Evolutionary conservation across 2,329 filamentous ascomycete genomes (phyloP), one percentile per base, ranked within the genome.

Genomic region (Aspergillus caelatus): DNA sequence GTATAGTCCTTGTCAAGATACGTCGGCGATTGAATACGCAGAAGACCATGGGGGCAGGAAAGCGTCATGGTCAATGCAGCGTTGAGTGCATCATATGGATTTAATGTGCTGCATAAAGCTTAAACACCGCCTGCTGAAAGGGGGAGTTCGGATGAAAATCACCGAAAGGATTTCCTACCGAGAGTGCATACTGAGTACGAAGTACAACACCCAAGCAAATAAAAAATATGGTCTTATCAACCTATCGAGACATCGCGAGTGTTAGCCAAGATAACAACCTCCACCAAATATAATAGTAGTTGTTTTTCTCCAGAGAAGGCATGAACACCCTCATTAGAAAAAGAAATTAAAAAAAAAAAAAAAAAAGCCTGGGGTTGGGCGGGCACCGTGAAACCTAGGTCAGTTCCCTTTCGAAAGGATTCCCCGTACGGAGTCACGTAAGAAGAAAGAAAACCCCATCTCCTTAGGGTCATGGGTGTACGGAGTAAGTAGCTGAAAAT

Each of bases 301-400:
- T 30, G 26, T 43, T 16, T 16, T 53, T 60, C 50, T 60, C 48
- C 48, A 46, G 36, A 7, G 52, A 39, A 55, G 34, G 26, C n/a
- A 60, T 36, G 58, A 60, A 60, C 48, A 60, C 48, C 48, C 36
- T 54, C 23, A 28, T 54, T 48, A 16, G 23, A 26, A 58, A 58
- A 36, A 10, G 21, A 50, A 36, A 26, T 41, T 23, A 50, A 12
- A 39, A 58, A 36, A 21, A 50, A 39, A 36, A 19, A 53, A 54
- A 45, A 48, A 34, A n/a, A n/a, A 9, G 8, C 7, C 26, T 45
- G 26, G 58, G 58, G 46, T 60, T 53, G 7, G n/a, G 32, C 32
- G 30, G 46, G 32, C 46, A 12, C 34, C 32, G 34, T 59, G 57
- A 59, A 59, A 59, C 46, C 16, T 39, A 36, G 46, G 57, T 53